Evolutionary conservation across 73 alveolate genomes (phyloP), one percentile per base, ranked within the genome.

Genomic region (Blepharisma stoltei): DNA sequence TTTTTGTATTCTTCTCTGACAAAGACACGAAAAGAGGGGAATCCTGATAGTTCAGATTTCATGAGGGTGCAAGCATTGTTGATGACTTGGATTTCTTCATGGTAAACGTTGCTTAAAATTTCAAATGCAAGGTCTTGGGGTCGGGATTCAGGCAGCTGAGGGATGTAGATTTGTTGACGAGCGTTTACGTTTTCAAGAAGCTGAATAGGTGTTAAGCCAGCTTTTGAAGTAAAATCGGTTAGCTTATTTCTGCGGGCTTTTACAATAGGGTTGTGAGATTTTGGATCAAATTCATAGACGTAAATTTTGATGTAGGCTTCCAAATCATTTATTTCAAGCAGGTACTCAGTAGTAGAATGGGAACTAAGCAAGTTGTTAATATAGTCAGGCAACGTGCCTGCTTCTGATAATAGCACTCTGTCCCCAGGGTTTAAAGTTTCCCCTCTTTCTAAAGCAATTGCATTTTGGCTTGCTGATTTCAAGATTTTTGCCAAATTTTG

Each of bases 91-190:
- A 69, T 71, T 25, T 69, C 79, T 11, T 69, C 65, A 44, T 18
- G 21, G 60, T 37, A 69, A 9, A 7, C 79, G 4, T 18, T 46
- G 14, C 54, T 9, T n/a, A 69, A n/a, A 69, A 44, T 11, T 69
- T 69, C 79, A 69, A 69, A 69, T 9, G 79, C 79, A 7, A 14
- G 41, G 25, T 69, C 79, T 43, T 69, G 67, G 45, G 79, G 79
- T 69, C 27, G 11, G 5, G 37, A 7, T 7, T 11, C 14, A 14
- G 71, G 21, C 45, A 14, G 11, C 37, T 9, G 14, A 9, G 79
- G 67, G 23, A 44, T 23, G 38, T 69, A 53, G 25, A 44, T 14
- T 18, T 9, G 11, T 37, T 71, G n/a, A 20, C 27, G 23, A n/a
- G 32, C 60, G 11, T 14, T 69, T n/a, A 69, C 4, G 41, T 69